Evolutionary conservation across 495 filamentous ascomycete genomes (phyloP).

Genomic region (Penicillium macrosclerotiorum): DNA sequence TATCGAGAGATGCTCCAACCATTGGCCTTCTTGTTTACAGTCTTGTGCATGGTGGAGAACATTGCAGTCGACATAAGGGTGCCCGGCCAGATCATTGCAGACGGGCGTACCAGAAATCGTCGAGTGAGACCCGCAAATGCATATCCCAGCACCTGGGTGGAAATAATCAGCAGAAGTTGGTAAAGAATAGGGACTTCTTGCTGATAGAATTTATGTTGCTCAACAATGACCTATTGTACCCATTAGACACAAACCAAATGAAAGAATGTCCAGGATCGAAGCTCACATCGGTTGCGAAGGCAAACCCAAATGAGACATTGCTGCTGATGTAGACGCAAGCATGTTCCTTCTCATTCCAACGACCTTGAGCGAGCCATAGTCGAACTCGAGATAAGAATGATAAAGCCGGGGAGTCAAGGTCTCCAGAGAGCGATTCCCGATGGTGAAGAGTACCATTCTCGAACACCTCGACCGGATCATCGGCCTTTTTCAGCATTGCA

Average conservation of each 20-base stretch:
- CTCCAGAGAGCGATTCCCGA: slow-evolving; percentile 14
- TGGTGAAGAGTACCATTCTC: slow-evolving; percentile 37
- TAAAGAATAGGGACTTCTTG: slow-evolving; percentile 72
- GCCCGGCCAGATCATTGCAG: slow-evolving; percentile 70
- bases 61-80: slow-evolving; percentile 84
- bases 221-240: slow-evolving; percentile 56
- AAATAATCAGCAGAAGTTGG: slow-evolving; percentile 76
- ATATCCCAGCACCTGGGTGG: slow-evolving; percentile 83
- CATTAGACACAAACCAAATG: background rate
- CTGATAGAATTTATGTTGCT: slow-evolving; percentile 84
- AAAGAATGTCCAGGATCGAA: background rate
- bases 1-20: slow-evolving; percentile 80
- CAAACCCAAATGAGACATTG: slow-evolving; percentile 89
- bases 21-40: slow-evolving; percentile 74
- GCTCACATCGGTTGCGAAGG: slow-evolving; percentile 60
- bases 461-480: slow-evolving; percentile 55
- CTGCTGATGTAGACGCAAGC: slow-evolving; percentile 85
- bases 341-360: slow-evolving; percentile 86
- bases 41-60: slow-evolving; percentile 82
- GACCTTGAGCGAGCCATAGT: slow-evolving; percentile 74
- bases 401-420: slow-evolving; percentile 10
- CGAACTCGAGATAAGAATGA: slow-evolving; percentile 35
- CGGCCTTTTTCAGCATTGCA: slow-evolving; percentile 56
- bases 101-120: slow-evolving; percentile 64
- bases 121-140: slow-evolving; percentile 76